Evolutionary conservation across 2,329 filamentous ascomycete species (phyloP), one percentile per base, ranked within the genome.

Genomic region (Aspergillus vadensis): DNA sequence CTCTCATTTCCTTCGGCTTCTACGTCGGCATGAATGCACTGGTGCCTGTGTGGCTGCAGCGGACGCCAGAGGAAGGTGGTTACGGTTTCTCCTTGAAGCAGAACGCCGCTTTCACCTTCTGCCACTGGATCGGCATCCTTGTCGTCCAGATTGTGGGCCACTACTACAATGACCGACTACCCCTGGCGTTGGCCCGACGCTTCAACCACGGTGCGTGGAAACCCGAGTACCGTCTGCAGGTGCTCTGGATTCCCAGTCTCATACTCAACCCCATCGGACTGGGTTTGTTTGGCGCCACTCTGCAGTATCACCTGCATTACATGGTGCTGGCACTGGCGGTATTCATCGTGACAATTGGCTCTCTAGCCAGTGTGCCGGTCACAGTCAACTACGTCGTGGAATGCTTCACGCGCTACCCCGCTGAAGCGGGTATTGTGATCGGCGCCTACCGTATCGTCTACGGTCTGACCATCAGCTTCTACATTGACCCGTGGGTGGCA

Each of bases 41-140:
- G 1, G 71, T 74, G 1, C 69, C 75, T 0, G 70, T 59, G n/a
- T 80, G 74, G 69, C 71, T 81, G 5, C 77, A 79, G 59, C 69
- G 70, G 23, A 75, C 78, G 1, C 59, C 69, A 15, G 65, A 66
- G 5, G 65, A 62, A 4, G 77, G 76, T 23, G 79, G 79, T 1
- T 81, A 81, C 64, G 78, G 77, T 14, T 81, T 81, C 62, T 72
- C 72, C 0, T 69, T 77, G 0, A 66, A 74, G 15, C 73, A 79
- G 57, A 79, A 76, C 30, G 77, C 78, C 1, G 72, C 70, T 8
- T 77, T 75, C 56, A 74, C 72, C 2, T 79, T 81, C 58, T 69
- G 71, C 17, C 71, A 76, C 60, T 82, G 78, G 79, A 67, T 76
- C 15, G 78, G 77, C 6, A 70, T 79, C 23, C 62, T 76, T 15